Evolutionary conservation across 2,329 filamentous ascomycete species (phyloP).

Genomic region (Anthostomella pinea): DNA sequence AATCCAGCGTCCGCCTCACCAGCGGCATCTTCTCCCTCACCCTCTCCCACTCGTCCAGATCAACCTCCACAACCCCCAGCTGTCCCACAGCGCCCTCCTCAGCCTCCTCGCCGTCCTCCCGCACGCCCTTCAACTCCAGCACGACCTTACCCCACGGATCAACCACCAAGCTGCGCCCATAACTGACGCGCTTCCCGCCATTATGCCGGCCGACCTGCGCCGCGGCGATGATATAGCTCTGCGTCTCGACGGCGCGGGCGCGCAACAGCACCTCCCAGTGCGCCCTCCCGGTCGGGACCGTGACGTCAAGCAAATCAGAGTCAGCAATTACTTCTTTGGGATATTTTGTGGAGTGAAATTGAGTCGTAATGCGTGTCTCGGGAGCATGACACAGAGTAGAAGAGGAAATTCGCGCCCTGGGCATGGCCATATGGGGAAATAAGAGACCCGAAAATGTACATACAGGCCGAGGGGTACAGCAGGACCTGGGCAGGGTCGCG

Average conservation of each 20-base stretch:
- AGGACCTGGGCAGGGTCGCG: conserved; percentile 64
- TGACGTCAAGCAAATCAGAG: too few relatives aligned
- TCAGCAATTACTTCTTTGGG: too few relatives aligned
- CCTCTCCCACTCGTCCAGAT: conserved; percentile 44
- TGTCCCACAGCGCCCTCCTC: conserved; percentile 40
- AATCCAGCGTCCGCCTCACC: conserved; percentile 46
- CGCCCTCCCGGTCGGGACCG: conserved; percentile 75
- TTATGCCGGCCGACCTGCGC: conserved; percentile 75
- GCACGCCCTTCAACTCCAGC: conserved; percentile 57
- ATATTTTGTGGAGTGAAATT: too few relatives aligned
- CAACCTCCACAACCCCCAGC: conserved; percentile 55
- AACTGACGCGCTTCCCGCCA: conserved; percentile 66
- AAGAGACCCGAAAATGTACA: too few relatives aligned
- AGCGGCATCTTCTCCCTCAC: conserved; percentile 53
- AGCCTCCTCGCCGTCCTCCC: conserved; percentile 29
- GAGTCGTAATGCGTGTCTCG: too few relatives aligned
- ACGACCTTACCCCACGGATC: conserved; percentile 82
- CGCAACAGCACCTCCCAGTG: conserved; percentile 83
- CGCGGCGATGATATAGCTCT: conserved; percentile 82
- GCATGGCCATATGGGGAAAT: too few relatives aligned
- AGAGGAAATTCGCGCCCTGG: too few relatives aligned
- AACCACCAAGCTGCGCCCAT: conserved; percentile 81
- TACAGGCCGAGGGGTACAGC: conserved; percentile 86
- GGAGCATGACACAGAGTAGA: too few relatives aligned
- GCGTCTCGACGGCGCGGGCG: conserved; percentile 82